Evolutionary conservation across 495 filamentous ascomycete species (phyloP).

Genomic region (Penicillium fimorum): DNA sequence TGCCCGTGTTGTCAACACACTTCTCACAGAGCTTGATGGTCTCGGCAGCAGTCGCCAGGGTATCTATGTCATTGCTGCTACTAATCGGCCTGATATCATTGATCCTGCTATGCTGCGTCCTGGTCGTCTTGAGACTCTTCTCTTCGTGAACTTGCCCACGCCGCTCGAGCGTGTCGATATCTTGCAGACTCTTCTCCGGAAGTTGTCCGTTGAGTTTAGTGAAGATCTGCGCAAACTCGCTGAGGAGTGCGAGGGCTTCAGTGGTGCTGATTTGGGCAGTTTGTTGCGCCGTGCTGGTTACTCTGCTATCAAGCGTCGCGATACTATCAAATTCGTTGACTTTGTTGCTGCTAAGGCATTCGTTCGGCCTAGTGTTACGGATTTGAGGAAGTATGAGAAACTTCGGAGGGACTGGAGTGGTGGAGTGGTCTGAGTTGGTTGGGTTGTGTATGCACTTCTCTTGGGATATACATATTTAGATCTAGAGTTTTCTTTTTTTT

Average conservation of each 20-base stretch:
- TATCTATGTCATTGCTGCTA: constrained; percentile 93
- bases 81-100: constrained; percentile 94
- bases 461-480: background rate
- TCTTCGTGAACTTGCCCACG: constrained; percentile 87
- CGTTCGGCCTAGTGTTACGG: constrained; percentile 78
- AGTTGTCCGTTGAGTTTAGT: constrained; percentile 54
- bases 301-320: constrained; percentile 64
- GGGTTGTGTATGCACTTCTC: background rate
- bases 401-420: constrained; percentile 52
- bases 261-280: constrained; percentile 83
- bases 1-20: constrained; percentile 88
- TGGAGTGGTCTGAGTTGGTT: constrained; percentile 27
- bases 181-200: constrained; percentile 69
- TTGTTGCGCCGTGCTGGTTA: constrained; percentile 74
- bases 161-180: constrained; percentile 81
- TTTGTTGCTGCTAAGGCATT: constrained; percentile 71
- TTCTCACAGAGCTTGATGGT: constrained; percentile 95
- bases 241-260: constrained; percentile 77
- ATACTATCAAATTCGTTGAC: constrained; percentile 65
- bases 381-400: constrained; percentile 67
- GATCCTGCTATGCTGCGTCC: constrained; percentile 93
- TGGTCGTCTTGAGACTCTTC: constrained; percentile 80
- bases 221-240: constrained; percentile 56
- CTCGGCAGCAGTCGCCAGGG: constrained; percentile 71
- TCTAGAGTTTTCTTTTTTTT: background rate